A percentile compares a stretch with the other conserved stretches of the same genome.
phyloP scores from a whole-genome alignment of 805 yeast genomes.

The Hanseniaspora lindneri region DNA sequence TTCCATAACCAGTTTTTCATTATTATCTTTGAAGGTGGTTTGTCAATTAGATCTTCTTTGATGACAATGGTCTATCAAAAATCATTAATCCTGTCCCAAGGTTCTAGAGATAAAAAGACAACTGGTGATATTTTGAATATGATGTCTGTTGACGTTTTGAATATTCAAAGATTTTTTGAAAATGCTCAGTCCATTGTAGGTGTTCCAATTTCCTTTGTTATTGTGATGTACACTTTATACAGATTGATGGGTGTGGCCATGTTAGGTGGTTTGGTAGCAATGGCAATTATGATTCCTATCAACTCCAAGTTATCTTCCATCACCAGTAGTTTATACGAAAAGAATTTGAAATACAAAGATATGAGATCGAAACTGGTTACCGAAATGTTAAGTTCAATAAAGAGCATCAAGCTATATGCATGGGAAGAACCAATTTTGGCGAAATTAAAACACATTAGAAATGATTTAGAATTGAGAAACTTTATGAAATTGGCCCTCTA shows the following conservation, averaged over 20 bases:
- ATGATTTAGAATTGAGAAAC: conserved; percentile 45
- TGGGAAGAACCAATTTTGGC: conserved; percentile 58
- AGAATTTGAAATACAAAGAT: conserved; percentile 54
- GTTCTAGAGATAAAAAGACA: conserved; percentile 45
- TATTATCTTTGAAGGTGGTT: conserved; percentile 46
- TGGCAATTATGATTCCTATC: conserved; percentile 47
- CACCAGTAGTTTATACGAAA: conserved; percentile 37
- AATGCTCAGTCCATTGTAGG: conserved; percentile 45
- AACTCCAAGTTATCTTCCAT: conserved; percentile 39
- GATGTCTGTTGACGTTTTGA: conserved; percentile 62
- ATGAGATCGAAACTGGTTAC: conserved; percentile 45
- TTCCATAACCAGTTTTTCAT: conserved; percentile 59
- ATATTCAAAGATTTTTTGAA: conserved; percentile 49
- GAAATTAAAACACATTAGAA: conserved; percentile 42
- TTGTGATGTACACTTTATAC: conserved; percentile 45
- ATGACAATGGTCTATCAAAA: conserved; percentile 60
- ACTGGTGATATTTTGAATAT: conserved; percentile 74
- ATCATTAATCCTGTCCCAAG: conserved; percentile 54
- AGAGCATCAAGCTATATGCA: conserved; percentile 53
- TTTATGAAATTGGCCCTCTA: conserved; percentile 38
- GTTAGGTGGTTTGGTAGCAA: conserved; percentile 43
- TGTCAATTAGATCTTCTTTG: conserved; percentile 53
- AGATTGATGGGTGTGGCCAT: conserved; percentile 47
- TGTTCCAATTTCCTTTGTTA: conserved; percentile 45
- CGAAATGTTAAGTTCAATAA: conserved; percentile 49